Conservation (phyloP, 306 rosid genomes). For the Quercus parvula region DNA sequence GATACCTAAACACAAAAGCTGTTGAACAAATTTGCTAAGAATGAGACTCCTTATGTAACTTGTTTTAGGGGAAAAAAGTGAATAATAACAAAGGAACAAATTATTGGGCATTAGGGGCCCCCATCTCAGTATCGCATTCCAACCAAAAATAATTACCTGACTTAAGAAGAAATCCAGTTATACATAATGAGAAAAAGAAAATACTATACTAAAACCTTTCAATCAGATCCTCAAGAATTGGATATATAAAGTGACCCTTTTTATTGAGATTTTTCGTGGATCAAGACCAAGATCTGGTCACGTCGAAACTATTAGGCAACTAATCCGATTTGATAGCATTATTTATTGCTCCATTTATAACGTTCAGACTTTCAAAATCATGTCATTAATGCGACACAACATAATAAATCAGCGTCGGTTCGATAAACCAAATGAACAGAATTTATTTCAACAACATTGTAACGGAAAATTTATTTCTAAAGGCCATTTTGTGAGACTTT, state of each 20-base stretch:
- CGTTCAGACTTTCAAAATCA: neutral
- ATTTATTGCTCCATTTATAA: neutral
- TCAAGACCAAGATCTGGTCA: neutral
- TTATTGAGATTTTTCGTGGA: neutral
- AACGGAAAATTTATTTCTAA: neutral
- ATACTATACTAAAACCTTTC: too few relatives aligned
- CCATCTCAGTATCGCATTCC: constrained; percentile 8
- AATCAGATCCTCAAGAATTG: neutral
- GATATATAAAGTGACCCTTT: neutral
- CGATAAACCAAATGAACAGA: neutral
- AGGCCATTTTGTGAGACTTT: neutral
- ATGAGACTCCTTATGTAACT: constrained; percentile 20
- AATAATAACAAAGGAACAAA: constrained; percentile 10
- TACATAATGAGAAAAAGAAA: neutral
- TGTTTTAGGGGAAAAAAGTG: constrained; percentile 15
- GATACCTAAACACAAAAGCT: constrained; percentile 44
- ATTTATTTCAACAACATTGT: neutral
- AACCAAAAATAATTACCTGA: neutral
- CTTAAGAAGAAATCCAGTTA: neutral
- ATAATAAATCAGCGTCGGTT: neutral
- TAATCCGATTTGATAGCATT: neutral
- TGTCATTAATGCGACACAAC: neutral
- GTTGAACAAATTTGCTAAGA: constrained; percentile 17
- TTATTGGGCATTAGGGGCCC: constrained; percentile 2
- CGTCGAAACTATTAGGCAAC: neutral